Conservation (phyloP, 495 filamentous ascomycete genomes). For the Clohesyomyces aquaticus region DNA sequence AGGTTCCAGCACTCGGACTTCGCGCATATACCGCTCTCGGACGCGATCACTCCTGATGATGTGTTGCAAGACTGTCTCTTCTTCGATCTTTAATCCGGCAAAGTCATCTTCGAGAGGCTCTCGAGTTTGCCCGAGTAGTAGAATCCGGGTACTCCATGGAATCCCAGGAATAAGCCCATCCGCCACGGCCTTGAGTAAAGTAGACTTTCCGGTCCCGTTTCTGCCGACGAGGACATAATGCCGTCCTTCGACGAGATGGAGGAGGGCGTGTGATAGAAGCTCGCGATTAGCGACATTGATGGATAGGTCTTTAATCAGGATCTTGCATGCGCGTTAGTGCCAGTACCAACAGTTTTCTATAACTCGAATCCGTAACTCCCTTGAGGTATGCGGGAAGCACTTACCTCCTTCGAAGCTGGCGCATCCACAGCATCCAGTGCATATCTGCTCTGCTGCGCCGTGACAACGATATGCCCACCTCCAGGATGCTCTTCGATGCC, state of each 20-base stretch:
- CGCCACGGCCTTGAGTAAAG: constrained; percentile 72
- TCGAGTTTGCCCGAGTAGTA: constrained; percentile 73
- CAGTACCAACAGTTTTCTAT: no score
- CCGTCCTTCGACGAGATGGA: constrained; percentile 69
- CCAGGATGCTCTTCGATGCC: constrained; percentile 21
- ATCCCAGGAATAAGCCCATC: constrained; percentile 81
- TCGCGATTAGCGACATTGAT: constrained; percentile 59
- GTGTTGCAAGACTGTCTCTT: constrained; percentile 63
- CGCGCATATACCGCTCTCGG: constrained; percentile 58
- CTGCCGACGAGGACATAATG: constrained; percentile 75
- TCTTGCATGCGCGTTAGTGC: no score
- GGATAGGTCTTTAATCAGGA: constrained; percentile 45
- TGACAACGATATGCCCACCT: constrained; percentile 31
- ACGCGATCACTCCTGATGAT: constrained; percentile 68
- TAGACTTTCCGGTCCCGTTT: constrained; percentile 83
- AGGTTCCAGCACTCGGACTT: constrained; percentile 57
- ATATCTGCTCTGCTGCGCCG: constrained; percentile 38
- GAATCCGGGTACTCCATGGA: constrained; percentile 65
- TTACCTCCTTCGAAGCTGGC: constrained; percentile 39
- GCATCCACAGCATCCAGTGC: constrained; percentile 39
- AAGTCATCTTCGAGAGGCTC: constrained; percentile 40
- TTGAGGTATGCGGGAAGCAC: not conserved
- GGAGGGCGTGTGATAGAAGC: constrained; percentile 67
- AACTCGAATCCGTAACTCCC: no score
- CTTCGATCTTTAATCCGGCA: constrained; percentile 17